These are phyloP conservation scores for Aspergillus conjunctus DNA, from an alignment of 495 filamentous ascomycete genomes.

Conservation along the genomic window DNA sequence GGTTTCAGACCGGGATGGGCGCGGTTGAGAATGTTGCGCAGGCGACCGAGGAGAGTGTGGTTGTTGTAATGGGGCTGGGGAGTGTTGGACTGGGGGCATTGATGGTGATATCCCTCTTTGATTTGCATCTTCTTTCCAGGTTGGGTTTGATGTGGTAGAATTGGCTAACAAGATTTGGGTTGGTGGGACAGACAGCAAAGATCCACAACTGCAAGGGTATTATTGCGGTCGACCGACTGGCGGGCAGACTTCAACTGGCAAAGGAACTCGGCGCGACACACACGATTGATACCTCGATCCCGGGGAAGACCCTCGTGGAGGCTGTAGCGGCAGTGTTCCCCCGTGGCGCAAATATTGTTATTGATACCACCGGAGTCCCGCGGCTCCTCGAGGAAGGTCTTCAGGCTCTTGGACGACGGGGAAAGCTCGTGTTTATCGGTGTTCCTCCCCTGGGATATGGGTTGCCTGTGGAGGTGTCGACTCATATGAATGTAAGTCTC, in stretches of 20 bases:
- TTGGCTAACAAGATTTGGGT: neutral
- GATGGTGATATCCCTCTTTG: slow-evolving; percentile 26
- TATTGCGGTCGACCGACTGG: slow-evolving; percentile 40
- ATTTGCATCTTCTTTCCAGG: slow-evolving; percentile 4
- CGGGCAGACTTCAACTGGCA: slow-evolving; percentile 36
- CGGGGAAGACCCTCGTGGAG: slow-evolving; percentile 25
- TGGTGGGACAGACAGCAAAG: slow-evolving; percentile 8
- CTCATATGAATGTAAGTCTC: slow-evolving; percentile 25
- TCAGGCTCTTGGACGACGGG: slow-evolving; percentile 29
- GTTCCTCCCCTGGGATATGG: slow-evolving; percentile 37
- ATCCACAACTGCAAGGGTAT: slow-evolving; percentile 18
- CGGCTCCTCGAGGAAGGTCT: slow-evolving; percentile 35
- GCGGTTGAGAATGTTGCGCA: slow-evolving; percentile 34
- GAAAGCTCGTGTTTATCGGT: slow-evolving; percentile 39
- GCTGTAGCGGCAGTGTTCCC: slow-evolving; percentile 25
- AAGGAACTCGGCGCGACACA: slow-evolving; percentile 44
- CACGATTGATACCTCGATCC: slow-evolving; percentile 28
- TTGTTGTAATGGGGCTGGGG: slow-evolving; percentile 40
- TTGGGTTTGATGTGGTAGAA: neutral
- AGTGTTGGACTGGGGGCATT: slow-evolving; percentile 41
- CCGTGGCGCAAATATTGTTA: slow-evolving; percentile 31
- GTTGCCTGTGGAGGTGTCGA: slow-evolving; percentile 13
- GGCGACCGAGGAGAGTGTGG: slow-evolving; percentile 19
- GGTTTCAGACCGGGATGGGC: slow-evolving; percentile 47
- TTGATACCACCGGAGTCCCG: slow-evolving; percentile 43